Evolutionary conservation across 2,329 filamentous ascomycete genomes (phyloP), one percentile per base, ranked within the genome.

Genomic region (Fusarium sulawesiense): DNA sequence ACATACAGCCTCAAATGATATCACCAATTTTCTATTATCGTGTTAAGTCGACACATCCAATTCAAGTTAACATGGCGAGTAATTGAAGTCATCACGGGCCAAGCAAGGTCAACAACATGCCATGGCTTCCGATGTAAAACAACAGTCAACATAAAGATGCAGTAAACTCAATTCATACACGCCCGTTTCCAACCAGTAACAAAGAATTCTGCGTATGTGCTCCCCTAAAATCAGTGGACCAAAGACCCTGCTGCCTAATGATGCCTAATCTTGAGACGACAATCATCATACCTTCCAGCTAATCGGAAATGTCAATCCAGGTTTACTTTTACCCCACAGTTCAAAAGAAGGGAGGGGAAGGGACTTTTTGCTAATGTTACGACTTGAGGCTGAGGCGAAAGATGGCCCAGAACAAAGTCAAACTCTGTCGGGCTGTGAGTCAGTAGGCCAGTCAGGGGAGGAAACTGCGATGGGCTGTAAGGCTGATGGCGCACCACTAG

Each of bases 161-260:
- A 37, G 9, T 10, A 37, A 18, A 37, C 2, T 18, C 32, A 37
- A 37, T 37, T 37, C 32, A 37, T 37, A 37, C 2, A 18, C 9
- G 32, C 34, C 34, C 18, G 18, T 48, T 6, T 9, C 23, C 18
- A 27, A 8, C 32, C 48, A 51, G 18, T 51, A 27, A 40, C 25
- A 51, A 14, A 16, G 16, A 6, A 13, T 27, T 37, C 47, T 4
- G n/a, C 13, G 41, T 32, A 10, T 21, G 34, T 37, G 32, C 32
- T 37, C 34, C 34, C 18, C 6, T n/a, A 18, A n/a, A 20, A 27
- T 20, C 47, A 50, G 30, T 37, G 47, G 47, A 50, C 29, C 20
- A 48, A 65, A 45, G 60, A 30, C 66, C 42, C 47, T 65, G 63
- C 63, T 66, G 63, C 63, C 63, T 66, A 53, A 48, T 66, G 63